Percentiles rank a stretch among this genome's conserved stretches.
phyloP scores from a whole-genome alignment of 768 basidiomycete species.

The Cantharellus anzutake region DNA sequence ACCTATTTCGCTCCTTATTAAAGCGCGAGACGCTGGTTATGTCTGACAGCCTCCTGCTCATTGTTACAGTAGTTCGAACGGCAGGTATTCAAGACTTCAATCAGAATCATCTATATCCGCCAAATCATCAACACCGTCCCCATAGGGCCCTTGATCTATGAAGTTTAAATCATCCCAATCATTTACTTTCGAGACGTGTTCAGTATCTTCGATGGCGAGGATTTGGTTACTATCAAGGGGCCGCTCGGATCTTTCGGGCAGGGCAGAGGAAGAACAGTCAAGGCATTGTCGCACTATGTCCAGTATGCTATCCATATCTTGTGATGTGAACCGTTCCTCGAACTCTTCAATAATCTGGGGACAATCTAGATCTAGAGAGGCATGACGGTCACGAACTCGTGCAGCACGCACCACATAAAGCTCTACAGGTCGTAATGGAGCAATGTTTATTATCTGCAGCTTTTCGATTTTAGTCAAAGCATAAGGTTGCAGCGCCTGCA shows the following conservation, averaged over 20 bases:
- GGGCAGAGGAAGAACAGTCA: too few species aligned
- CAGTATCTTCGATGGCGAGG: too few species aligned
- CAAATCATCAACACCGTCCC: not conserved
- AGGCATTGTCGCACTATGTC: slow-evolving; percentile 25
- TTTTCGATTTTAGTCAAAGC: slow-evolving; percentile 82
- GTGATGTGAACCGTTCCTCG: slow-evolving; percentile 56
- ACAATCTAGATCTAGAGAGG: not conserved
- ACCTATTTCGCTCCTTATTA: too few species aligned
- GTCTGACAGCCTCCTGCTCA: too few species aligned
- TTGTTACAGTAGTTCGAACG: too few species aligned
- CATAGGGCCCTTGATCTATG: too few species aligned
- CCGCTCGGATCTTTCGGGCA: too few species aligned
- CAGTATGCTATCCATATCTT: slow-evolving; percentile 45
- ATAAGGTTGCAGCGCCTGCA: slow-evolving; percentile 44
- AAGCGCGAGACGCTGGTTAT: too few species aligned
- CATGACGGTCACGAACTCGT: not conserved
- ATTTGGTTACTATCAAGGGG: too few species aligned
- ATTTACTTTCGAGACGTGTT: too few species aligned
- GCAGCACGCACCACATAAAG: slow-evolving; percentile 59
- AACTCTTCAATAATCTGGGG: slow-evolving; percentile 81
- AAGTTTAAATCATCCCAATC: too few species aligned
- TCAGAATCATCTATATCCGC: not conserved
- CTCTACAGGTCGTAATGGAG: slow-evolving; percentile 64
- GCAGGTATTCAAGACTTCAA: too few species aligned
- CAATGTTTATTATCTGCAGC: slow-evolving; percentile 78